Conservation (phyloP, 768 basidiomycete species). For the Suillus tomentosus region DNA sequence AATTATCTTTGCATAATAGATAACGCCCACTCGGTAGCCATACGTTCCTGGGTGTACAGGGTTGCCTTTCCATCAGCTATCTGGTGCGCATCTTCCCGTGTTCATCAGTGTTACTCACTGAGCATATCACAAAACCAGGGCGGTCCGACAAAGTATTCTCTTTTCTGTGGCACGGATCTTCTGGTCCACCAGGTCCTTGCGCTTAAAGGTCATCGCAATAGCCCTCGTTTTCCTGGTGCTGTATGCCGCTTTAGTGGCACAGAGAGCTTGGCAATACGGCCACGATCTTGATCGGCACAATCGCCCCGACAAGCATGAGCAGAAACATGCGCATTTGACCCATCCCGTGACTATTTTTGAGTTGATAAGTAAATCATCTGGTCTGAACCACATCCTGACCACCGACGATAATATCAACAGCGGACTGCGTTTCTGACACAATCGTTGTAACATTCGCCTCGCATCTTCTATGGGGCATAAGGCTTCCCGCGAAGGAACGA, state of each 20-base stretch:
- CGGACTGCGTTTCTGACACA: constrained; percentile 48
- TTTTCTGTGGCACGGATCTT: constrained; percentile 23
- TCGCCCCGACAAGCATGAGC: neutral
- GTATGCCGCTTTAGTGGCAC: constrained; percentile 8
- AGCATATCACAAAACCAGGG: constrained; percentile 12
- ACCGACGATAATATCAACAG: constrained; percentile 26
- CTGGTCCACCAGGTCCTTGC: constrained; percentile 14
- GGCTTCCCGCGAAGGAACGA: constrained; percentile 41
- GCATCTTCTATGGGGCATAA: constrained; percentile 45
- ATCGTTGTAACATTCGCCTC: constrained; percentile 49
- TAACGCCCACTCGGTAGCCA: neutral
- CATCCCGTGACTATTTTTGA: constrained; percentile 2
- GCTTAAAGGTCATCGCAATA: constrained; percentile 12
- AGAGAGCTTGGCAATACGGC: constrained; percentile 13
- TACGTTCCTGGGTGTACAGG: constrained; percentile 18
- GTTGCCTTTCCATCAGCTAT: constrained; percentile 15
- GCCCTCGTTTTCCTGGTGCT: constrained; percentile 14
- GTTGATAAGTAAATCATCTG: constrained; percentile 10
- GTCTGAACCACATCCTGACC: neutral
- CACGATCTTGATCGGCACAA: neutral
- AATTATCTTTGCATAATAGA: neutral
- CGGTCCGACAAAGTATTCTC: constrained; percentile 23
- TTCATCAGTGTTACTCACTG: neutral
- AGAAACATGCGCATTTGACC: neutral
- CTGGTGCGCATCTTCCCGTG: constrained; percentile 18